Conservation (phyloP, 257 asterid species). For the Nicotiana benthamiana region DNA sequence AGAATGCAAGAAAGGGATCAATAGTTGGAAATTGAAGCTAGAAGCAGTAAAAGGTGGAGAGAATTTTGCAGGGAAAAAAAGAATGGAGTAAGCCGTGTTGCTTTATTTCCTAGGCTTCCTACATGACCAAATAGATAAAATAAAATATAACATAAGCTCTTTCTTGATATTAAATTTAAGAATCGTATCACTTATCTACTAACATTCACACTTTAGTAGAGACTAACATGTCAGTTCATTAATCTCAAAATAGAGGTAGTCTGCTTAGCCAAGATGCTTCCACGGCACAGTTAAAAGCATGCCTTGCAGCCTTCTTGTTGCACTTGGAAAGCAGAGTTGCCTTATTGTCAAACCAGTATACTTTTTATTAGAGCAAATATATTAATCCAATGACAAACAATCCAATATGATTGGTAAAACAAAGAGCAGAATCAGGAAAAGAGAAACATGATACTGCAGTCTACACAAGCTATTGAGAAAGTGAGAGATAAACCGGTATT, state of each 20-base stretch:
- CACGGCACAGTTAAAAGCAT: background rate
- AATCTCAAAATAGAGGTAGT: background rate
- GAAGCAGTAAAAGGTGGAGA: background rate
- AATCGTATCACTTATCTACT: background rate
- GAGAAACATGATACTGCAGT: background rate
- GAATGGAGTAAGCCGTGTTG: background rate
- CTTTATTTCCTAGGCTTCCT: background rate
- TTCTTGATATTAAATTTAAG: background rate
- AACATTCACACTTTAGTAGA: background rate
- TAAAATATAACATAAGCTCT: background rate
- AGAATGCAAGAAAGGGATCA: background rate
- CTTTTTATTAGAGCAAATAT: background rate
- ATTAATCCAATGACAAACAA: background rate
- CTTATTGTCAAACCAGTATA: background rate
- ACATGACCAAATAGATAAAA: background rate
- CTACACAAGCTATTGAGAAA: background rate
- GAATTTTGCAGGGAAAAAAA: background rate
- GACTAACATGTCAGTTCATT: background rate
- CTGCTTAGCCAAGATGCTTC: background rate
- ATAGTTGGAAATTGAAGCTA: background rate
- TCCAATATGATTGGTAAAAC: background rate
- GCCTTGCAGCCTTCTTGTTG: background rate
- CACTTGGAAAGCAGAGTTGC: background rate
- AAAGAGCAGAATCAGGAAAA: background rate
- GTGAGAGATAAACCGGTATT: constrained; percentile 49